Evolutionary conservation across 192 early-diverging fungal species (phyloP), one percentile per base, ranked within the genome.

Genomic region (Powellomyces hirtus): DNA sequence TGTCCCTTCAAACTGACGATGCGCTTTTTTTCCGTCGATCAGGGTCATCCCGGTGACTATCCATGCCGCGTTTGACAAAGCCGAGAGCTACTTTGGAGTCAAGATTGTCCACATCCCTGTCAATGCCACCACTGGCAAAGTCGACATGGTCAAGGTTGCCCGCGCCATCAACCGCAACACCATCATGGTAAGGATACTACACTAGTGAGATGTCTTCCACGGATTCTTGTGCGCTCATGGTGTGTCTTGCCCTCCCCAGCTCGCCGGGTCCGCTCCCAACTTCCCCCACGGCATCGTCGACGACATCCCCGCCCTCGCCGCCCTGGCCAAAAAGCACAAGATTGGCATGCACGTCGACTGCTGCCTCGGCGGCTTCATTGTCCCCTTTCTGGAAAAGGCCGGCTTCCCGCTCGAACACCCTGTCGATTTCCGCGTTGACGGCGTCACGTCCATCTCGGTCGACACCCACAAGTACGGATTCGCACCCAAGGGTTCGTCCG

Each of bases 401-500:
- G 95, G 95, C 22, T 93, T 92, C 79, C 89, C 91, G 24, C 83
- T 91, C 51, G 70, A 85, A 3, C 80, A 85, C 52, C 78, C 76
- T 16, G 90, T 91, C 74, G 96, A 98, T 72, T 95, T 96, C 80
- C 80, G 94, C 42, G 78, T 97, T 16, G 86, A 89, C 4, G 94
- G 94, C 37, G 93, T 98, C 22, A 98, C 95, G 0, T 90, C 92
- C 35, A 95, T 98, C 65, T 95, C 93, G 6, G 92, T 90, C 72
- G 96, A 98, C 79, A 93, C 95, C 0, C 96, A 98, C 87, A 98
- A 98, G 82, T 98, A 98, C 69, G 96, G 96, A 26, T 98, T 98
- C 77, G 96, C 96, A 0, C 94, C 96, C 44, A 98, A 98, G 85
- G 96, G 96, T n/a, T 90, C 91, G 5, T 94, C 91, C 5, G 91